Percentiles rank a stretch among this genome's conserved stretches.
Conservation (phyloP, 352 stramenopile species). For the Phytophthora pini region DNA sequence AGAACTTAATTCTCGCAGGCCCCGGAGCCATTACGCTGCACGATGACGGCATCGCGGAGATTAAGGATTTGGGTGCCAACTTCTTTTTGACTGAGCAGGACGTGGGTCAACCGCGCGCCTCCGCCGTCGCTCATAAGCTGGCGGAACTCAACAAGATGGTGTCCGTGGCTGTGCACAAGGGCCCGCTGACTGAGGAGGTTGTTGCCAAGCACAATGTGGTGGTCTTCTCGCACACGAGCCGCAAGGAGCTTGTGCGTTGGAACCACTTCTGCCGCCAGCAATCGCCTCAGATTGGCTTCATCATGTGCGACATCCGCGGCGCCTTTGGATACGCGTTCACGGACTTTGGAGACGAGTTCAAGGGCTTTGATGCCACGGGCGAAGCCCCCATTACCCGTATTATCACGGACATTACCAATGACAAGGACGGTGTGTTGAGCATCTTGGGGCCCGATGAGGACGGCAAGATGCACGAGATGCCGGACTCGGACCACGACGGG, state of each 20-base stretch:
- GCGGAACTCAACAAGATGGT: slow-evolving; percentile 94
- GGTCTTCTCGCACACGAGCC: slow-evolving; percentile 84
- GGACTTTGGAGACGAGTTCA: slow-evolving; percentile 81
- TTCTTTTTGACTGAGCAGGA: slow-evolving; percentile 92
- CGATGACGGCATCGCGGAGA: slow-evolving; percentile 74
- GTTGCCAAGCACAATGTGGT: slow-evolving; percentile 86
- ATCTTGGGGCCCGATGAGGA: slow-evolving; percentile 85
- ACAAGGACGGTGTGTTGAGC: slow-evolving; percentile 75
- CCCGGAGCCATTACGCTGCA: slow-evolving; percentile 89
- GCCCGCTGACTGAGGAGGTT: slow-evolving; percentile 65
- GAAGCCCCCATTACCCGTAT: slow-evolving; percentile 88
- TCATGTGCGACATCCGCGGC: slow-evolving; percentile 79
- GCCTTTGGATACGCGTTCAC: slow-evolving; percentile 84
- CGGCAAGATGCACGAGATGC: slow-evolving; percentile 90
- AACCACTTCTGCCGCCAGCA: slow-evolving; percentile 90
- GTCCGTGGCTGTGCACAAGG: slow-evolving; percentile 74
- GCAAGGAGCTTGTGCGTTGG: slow-evolving; percentile 86
- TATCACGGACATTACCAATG: slow-evolving; percentile 88
- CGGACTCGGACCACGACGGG: slow-evolving; percentile 84
- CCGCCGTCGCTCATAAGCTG: slow-evolving; percentile 78
- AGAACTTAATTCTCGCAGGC: slow-evolving; percentile 94
- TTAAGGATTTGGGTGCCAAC: slow-evolving; percentile 92
- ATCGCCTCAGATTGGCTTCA: slow-evolving; percentile 81
- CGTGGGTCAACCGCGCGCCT: slow-evolving; percentile 69
- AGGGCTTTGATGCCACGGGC: slow-evolving; percentile 80